Evolutionary conservation across 148 eudicot species (phyloP).

Genomic region (Simmondsia chinensis): DNA sequence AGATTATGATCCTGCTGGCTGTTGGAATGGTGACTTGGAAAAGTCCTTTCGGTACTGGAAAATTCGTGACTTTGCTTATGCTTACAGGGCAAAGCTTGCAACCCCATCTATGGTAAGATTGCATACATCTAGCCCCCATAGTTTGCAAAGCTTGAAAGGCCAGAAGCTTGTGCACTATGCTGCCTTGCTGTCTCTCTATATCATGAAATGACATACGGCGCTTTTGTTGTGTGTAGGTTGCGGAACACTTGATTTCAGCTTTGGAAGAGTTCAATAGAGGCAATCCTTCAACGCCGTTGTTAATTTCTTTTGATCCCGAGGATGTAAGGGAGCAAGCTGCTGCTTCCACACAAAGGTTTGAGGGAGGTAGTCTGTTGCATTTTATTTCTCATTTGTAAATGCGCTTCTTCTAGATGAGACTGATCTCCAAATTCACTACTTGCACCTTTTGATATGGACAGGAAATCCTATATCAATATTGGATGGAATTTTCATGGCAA

Average conservation of each 20-base stretch:
- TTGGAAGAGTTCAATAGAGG: slow-evolving; percentile 73
- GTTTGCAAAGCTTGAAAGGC: too few species aligned
- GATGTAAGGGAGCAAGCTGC: slow-evolving; percentile 92
- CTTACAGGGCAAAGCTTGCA: slow-evolving; percentile 65
- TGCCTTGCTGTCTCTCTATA: slow-evolving; percentile 2
- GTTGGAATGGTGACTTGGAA: slow-evolving; percentile 37
- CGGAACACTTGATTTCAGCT: slow-evolving; percentile 67
- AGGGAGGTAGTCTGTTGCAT: slow-evolving; percentile 57
- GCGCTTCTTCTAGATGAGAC: not conserved
- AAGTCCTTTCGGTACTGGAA: slow-evolving; percentile 80
- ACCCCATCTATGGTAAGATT: slow-evolving; percentile 67
- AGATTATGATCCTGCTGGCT: slow-evolving; percentile 45
- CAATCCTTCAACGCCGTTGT: slow-evolving; percentile 62
- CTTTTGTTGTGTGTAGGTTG: slow-evolving; percentile 42
- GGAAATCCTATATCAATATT: slow-evolving; percentile 76
- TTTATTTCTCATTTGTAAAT: not conserved
- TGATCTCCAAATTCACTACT: not conserved
- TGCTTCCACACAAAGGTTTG: slow-evolving; percentile 79
- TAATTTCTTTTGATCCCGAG: slow-evolving; percentile 68
- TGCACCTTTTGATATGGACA: slow-evolving; percentile 19
- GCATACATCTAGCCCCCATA: too few species aligned
- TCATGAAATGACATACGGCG: not conserved
- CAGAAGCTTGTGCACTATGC: not conserved
- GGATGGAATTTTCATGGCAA: slow-evolving; percentile 90
- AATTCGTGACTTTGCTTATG: slow-evolving; percentile 87